Evolutionary conservation across 2,329 filamentous ascomycete species (phyloP).

Genomic region (Rutstroemia sp.): DNA sequence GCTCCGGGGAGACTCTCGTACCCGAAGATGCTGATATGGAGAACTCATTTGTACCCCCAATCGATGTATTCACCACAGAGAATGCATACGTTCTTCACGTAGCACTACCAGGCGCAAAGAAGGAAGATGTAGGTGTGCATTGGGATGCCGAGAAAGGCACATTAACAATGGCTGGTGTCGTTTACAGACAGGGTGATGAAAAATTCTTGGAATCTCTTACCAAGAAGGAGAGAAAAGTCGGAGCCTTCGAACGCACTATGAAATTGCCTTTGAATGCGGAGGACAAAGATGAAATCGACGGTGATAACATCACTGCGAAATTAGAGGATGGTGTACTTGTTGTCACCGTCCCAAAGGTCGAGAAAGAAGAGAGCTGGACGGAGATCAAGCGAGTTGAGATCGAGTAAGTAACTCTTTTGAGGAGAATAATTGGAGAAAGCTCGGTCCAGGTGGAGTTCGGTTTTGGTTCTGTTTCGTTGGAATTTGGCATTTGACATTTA

Average conservation of each 20-base stretch:
- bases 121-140: conserved; percentile 68
- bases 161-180: conserved; percentile 62
- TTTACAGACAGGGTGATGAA: conserved; percentile 65
- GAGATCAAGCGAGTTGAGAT: conserved; percentile 55
- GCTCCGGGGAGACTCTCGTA: conserved; percentile 19
- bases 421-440: conserved; percentile 2
- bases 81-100: conserved; percentile 60
- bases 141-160: conserved; percentile 64
- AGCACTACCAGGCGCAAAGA: conserved; percentile 70
- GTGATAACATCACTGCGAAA: conserved; percentile 61
- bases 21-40: conserved; percentile 21
- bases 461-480: background rate
- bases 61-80: conserved; percentile 68
- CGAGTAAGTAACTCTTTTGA: conserved; percentile 24
- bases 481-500: background rate
- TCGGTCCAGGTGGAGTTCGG: conserved; percentile 8
- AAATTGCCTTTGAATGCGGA: conserved; percentile 46
- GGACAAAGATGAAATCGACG: conserved; percentile 56
- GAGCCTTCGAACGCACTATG: conserved; percentile 66
- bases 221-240: conserved; percentile 59
- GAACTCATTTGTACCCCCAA: conserved; percentile 52
- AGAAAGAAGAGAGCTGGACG: conserved; percentile 50
- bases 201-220: conserved; percentile 57
- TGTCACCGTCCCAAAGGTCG: conserved; percentile 69
- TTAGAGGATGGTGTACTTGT: conserved; percentile 72